A percentile compares a stretch with the other conserved stretches of the same genome.
Conservation (phyloP, 352 stramenopile species). For the Pythium rishiriense region DNA sequence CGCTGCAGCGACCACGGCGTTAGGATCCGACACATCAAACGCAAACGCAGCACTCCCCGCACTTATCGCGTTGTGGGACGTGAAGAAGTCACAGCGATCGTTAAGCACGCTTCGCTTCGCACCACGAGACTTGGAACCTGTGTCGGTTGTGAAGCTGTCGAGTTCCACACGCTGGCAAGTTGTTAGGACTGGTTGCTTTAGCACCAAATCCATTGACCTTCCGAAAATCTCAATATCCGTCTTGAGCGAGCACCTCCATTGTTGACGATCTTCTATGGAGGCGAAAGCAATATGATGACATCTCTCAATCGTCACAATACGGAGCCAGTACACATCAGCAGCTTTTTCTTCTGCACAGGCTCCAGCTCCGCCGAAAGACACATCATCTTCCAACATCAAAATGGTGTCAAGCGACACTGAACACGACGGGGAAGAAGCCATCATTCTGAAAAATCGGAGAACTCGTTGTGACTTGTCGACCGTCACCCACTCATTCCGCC, state of each 20-base stretch:
- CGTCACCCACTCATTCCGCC: conserved; percentile 60
- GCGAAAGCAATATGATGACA: conserved; percentile 56
- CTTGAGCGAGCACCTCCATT: conserved; percentile 33
- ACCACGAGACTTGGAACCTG: conserved; percentile 19
- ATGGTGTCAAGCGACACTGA: conserved; percentile 36
- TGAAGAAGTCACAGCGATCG: conserved; percentile 37
- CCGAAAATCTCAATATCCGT: conserved; percentile 19
- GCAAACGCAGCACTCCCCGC: neutral
- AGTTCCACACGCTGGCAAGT: conserved; percentile 22
- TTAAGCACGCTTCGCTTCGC: conserved; percentile 48
- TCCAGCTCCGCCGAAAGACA: neutral
- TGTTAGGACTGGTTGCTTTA: conserved; percentile 27
- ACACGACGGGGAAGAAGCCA: conserved; percentile 36
- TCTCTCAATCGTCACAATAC: conserved; percentile 39
- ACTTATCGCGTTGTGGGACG: conserved; percentile 4
- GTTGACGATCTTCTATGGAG: conserved; percentile 31
- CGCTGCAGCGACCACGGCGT: conserved; percentile 18
- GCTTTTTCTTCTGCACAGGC: neutral
- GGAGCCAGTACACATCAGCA: conserved; percentile 44
- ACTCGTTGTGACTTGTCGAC: conserved; percentile 37
- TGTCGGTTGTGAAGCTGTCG: conserved; percentile 28
- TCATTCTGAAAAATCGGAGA: conserved; percentile 50
- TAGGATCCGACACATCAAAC: conserved; percentile 20
- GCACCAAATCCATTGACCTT: conserved; percentile 8
- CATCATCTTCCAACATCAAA: conserved; percentile 28